Percentiles rank a stretch among this genome's conserved stretches.
Evolutionary conservation across 176 grass and related monocot genomes (phyloP).

Genomic region (Musa acuminata): DNA sequence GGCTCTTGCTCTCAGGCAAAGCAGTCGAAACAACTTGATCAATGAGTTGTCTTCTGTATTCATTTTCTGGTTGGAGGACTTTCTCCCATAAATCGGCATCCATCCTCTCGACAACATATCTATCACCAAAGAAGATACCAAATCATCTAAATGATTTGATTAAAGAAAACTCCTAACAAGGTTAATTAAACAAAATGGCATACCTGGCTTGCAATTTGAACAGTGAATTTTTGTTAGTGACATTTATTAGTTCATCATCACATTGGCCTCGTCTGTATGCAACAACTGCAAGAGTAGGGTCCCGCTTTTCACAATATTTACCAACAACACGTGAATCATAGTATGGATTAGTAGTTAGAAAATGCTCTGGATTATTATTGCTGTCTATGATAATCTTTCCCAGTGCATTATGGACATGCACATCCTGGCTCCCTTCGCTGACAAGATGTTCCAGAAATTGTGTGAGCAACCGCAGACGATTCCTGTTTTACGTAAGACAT

Average conservation of each 20-base stretch:
- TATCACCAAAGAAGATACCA: conserved; percentile 28
- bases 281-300: conserved; percentile 94
- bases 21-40: conserved; percentile 98
- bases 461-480: conserved; percentile 61
- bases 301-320: conserved; percentile 95
- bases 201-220: conserved; percentile 97
- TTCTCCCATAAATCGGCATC: conserved; percentile 91
- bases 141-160: not conserved
- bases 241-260: conserved; percentile 81
- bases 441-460: conserved; percentile 92
- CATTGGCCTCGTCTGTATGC: conserved; percentile 88
- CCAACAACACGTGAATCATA: conserved; percentile 92
- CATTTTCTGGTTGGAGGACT: conserved; percentile 91
- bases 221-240: conserved; percentile 89
- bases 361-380: conserved; percentile 98
- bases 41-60: conserved; percentile 94
- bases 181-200: conserved; percentile 4
- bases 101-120: conserved; percentile 98
- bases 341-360: conserved; percentile 97
- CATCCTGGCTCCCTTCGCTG: conserved; percentile 90
- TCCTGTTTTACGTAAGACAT: conserved; percentile 33
- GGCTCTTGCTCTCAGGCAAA: conserved; percentile 92
- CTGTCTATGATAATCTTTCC: conserved; percentile 97
- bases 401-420: conserved; percentile 93
- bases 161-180: not conserved